Percentiles rank a stretch among this genome's conserved stretches.
Evolutionary conservation across 2,329 filamentous ascomycete genomes (phyloP).

Genomic region (Bipolaris cookei): DNA sequence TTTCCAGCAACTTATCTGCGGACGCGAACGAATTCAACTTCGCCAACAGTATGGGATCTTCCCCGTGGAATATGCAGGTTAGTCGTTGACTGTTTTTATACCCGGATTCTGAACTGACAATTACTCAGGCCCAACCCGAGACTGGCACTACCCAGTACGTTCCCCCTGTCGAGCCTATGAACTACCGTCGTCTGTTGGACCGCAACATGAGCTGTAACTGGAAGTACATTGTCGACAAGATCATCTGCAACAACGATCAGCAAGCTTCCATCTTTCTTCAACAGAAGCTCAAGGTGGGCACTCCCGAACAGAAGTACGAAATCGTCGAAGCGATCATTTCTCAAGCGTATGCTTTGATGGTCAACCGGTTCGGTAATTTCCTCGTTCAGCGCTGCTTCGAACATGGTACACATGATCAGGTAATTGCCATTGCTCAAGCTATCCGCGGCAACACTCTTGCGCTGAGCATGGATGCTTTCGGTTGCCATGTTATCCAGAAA

Average conservation of each 20-base stretch:
- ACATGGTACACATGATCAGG: conserved; percentile 90
- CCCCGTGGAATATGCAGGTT: conserved; percentile 51
- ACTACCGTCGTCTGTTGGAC: conserved; percentile 93
- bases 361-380: conserved; percentile 99
- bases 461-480: conserved; percentile 97
- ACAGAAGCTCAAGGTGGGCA: conserved; percentile 97
- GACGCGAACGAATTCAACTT: conserved; percentile 56
- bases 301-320: conserved; percentile 92
- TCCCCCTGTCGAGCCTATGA: conserved; percentile 86
- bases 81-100: background rate
- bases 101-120: conserved; percentile 7
- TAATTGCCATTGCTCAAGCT: conserved; percentile 90
- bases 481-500: conserved; percentile 97
- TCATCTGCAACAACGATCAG: conserved; percentile 98
- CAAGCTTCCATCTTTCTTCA: conserved; percentile 98
- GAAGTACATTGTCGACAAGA: conserved; percentile 99
- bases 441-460: conserved; percentile 93
- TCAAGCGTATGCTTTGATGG: conserved; percentile 94
- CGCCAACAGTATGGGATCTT: conserved; percentile 36
- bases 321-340: conserved; percentile 96
- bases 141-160: conserved; percentile 68
- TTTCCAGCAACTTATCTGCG: conserved; percentile 52
- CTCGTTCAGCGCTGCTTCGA: conserved; percentile 98
- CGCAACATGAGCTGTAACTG: conserved; percentile 97
- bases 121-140: conserved; percentile 34